Evolutionary conservation across 2,329 filamentous ascomycete genomes (phyloP).

Genomic region (Phialophora macrospora): DNA sequence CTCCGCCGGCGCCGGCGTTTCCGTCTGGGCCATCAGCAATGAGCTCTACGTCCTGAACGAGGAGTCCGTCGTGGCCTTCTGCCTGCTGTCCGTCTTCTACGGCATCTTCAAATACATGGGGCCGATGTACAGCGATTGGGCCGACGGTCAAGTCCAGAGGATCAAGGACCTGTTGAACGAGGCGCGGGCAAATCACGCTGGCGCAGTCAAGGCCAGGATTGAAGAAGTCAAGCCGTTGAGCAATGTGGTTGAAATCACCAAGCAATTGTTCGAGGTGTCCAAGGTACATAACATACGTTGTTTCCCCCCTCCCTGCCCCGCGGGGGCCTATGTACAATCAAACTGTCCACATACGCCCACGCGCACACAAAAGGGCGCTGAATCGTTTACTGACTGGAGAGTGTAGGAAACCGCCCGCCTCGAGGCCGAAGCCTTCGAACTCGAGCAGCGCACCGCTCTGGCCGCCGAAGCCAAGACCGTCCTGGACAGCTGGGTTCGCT

Average conservation of each 20-base stretch:
- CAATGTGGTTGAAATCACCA: constrained; percentile 94
- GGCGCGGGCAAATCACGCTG: constrained; percentile 90
- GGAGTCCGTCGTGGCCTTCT: constrained; percentile 93
- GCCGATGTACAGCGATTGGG: constrained; percentile 91
- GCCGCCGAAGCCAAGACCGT: constrained; percentile 92
- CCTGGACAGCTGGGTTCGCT: constrained; percentile 97
- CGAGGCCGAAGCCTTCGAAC: constrained; percentile 93
- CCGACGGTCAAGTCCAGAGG: constrained; percentile 83
- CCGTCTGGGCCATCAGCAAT: constrained; percentile 95
- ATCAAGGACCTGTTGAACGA: constrained; percentile 94
- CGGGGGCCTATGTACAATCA: too few species aligned
- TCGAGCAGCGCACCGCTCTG: constrained; percentile 93
- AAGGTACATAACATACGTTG: constrained; percentile 70
- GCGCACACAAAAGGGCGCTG: too few species aligned
- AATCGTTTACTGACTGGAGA: not conserved
- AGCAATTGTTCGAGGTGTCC: constrained; percentile 94
- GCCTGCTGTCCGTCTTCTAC: constrained; percentile 89
- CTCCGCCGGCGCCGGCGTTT: constrained; percentile 86
- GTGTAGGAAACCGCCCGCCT: constrained; percentile 90
- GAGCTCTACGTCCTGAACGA: constrained; percentile 99
- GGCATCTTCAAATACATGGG: constrained; percentile 92
- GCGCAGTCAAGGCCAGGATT: constrained; percentile 93
- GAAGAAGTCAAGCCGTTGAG: constrained; percentile 92
- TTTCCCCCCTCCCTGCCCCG: not conserved
- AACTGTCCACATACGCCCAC: too few species aligned